Percentiles rank a stretch among this genome's conserved stretches.
Evolutionary conservation across 1,284 basidiomycete species (phyloP).

Genomic region (Somion occarium): DNA sequence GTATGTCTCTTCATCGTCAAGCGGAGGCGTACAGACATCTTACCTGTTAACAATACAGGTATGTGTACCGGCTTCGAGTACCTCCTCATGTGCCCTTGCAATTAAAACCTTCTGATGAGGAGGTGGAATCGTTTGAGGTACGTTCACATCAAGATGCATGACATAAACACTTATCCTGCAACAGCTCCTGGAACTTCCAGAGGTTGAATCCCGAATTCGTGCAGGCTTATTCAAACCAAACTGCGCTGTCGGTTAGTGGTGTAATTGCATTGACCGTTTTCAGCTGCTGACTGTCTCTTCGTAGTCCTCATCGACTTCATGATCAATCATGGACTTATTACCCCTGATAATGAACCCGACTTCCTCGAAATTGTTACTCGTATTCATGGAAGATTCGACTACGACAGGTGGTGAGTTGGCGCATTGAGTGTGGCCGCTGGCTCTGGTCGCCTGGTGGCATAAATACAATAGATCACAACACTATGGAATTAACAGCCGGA

Average conservation of each 20-base stretch:
- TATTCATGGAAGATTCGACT: constrained; percentile 66
- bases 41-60: constrained; percentile 38
- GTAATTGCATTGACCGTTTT: background rate
- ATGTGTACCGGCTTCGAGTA: constrained; percentile 76
- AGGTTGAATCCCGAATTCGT: constrained; percentile 53
- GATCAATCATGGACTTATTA: constrained; percentile 72
- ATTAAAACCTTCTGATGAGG: constrained; percentile 82
- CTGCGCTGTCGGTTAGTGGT: constrained; percentile 62
- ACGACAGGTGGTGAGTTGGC: constrained; percentile 45
- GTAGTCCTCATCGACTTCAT: constrained; percentile 82
- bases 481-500: too few species aligned
- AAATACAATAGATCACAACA: too few species aligned
- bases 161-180: background rate
- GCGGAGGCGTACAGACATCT: background rate
- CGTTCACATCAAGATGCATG: constrained; percentile 8
- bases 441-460: too few species aligned
- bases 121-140: constrained; percentile 89
- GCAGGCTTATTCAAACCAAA: constrained; percentile 81
- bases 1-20: constrained; percentile 36
- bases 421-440: too few species aligned
- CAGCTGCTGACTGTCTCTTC: constrained; percentile 1
- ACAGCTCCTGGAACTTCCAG: constrained; percentile 55
- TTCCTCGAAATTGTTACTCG: constrained; percentile 69
- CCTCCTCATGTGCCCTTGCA: constrained; percentile 51
- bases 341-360: constrained; percentile 73